Conservation (phyloP, 768 basidiomycete genomes). For the Galerina marginata region DNA sequence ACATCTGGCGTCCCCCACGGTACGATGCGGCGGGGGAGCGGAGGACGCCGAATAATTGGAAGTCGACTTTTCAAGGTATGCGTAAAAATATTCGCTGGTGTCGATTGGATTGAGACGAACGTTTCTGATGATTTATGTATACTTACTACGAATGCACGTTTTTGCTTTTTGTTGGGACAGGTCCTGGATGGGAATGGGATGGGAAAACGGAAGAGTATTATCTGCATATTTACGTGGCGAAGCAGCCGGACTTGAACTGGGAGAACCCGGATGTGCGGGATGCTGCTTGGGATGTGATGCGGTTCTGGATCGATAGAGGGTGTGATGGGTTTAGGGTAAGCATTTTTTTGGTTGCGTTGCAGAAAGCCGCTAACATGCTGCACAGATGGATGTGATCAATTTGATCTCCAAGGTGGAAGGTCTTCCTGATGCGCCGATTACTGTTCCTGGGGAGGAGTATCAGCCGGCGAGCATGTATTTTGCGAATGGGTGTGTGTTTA, state of each 20-base stretch:
- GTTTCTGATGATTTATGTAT: neutral
- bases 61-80: constrained; percentile 65
- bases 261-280: constrained; percentile 65
- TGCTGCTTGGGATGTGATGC: constrained; percentile 68
- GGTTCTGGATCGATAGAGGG: constrained; percentile 76
- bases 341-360: neutral
- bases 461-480: constrained; percentile 60
- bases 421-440: constrained; percentile 70
- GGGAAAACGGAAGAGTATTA: constrained; percentile 70
- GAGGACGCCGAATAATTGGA: constrained; percentile 78
- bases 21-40: constrained; percentile 56
- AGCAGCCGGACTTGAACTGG: constrained; percentile 84
- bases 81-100: neutral
- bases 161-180: constrained; percentile 29
- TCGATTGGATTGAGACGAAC: neutral
- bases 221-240: constrained; percentile 66
- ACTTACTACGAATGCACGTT: neutral
- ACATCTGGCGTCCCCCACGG: constrained; percentile 71
- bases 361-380: neutral
- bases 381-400: constrained; percentile 75
- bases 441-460: constrained; percentile 51
- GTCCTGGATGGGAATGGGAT: constrained; percentile 77
- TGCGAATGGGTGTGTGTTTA: constrained; percentile 58
- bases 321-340: constrained; percentile 75
- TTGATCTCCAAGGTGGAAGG: constrained; percentile 66